Evolutionary conservation across 2,329 filamentous ascomycete genomes (phyloP), one percentile per base, ranked within the genome.

Genomic region (Cercospora sojina): DNA sequence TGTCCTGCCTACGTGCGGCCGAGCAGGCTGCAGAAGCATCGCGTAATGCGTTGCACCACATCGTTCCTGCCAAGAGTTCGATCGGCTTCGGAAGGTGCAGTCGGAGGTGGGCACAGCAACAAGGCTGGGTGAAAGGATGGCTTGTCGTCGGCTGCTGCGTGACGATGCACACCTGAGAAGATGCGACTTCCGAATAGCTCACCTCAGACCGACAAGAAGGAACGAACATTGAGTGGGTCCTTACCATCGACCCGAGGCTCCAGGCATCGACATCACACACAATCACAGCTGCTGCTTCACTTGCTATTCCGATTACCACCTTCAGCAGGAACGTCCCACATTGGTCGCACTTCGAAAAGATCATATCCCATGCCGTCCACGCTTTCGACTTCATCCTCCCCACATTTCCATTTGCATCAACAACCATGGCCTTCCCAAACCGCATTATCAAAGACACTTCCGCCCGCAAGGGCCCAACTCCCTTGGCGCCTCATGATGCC

Each of bases 391-490:
- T 2, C 16, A 32, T 32, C 53, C n/a, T 23, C 27, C 25, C 27
- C 18, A 41, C 29, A 59, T 16, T 3, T 8, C 12, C 29, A 18
- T 8, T 10, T 8, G n/a, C 18, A 18, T 12, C 16, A 31, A 9
- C 23, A 47, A 60, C 23, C 58, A 60, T 60, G 58, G 23, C 35
- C 25, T 47, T 60, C 9, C 58, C 58, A 20, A 12, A 20, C 3
- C 20, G 58, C 35, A 60, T 60, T 23, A 47, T 38, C 6, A 60
- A 60, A 31, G 58, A 49, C 58, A 60, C 38, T 1, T 49, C 58
- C 1, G 41, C 58, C 5, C 35, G 58, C 23, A 60, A 60, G 12
- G 41, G 5, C 25, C 35, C 25, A 12, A 8, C 32, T 2, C 38
- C 58, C 3, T 5, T 49, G 1, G 41, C 58, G 6, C 58, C 58